Evolutionary conservation across 495 filamentous ascomycete genomes (phyloP).

Genomic region (Friedmanniomyces simplex): DNA sequence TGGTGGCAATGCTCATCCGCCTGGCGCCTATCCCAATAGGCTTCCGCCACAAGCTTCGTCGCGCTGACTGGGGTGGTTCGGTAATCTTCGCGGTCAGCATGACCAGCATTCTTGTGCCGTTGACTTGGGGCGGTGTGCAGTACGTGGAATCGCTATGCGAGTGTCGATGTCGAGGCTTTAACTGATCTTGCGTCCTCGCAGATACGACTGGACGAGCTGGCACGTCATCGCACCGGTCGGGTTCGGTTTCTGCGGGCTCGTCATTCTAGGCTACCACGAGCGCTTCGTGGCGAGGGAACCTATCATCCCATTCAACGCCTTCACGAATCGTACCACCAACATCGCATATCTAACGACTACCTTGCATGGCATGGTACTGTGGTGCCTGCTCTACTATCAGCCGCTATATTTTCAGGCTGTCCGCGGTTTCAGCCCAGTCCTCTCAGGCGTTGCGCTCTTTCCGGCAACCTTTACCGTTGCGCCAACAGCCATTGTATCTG

Average conservation of each 20-base stretch:
- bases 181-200: too few species aligned
- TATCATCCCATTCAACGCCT: slow-evolving; percentile 43
- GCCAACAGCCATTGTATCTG: slow-evolving; percentile 38
- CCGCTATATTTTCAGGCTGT: slow-evolving; percentile 49
- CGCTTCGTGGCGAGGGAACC: slow-evolving; percentile 37
- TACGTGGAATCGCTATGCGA: too few species aligned
- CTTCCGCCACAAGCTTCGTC: too few species aligned
- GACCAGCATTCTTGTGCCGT: slow-evolving; percentile 43
- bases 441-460: slow-evolving; percentile 43
- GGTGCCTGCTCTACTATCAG: slow-evolving; percentile 50
- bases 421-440: neutral
- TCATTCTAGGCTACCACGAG: slow-evolving; percentile 26
- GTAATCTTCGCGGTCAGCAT: slow-evolving; percentile 37
- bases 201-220: slow-evolving; percentile 42
- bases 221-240: slow-evolving; percentile 35
- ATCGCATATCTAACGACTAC: slow-evolving; percentile 39
- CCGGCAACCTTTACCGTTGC: slow-evolving; percentile 48
- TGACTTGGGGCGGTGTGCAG: slow-evolving; percentile 50
- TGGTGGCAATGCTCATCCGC: too few species aligned
- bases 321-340: slow-evolving; percentile 38
- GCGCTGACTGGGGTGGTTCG: slow-evolving; percentile 35
- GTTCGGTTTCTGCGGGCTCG: slow-evolving; percentile 22
- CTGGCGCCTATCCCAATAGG: too few species aligned
- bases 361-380: slow-evolving; percentile 45
- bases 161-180: too few species aligned